Evolutionary conservation across 345 rosid genomes (phyloP), one percentile per base, ranked within the genome.

Genomic region (Citrus glauca): DNA sequence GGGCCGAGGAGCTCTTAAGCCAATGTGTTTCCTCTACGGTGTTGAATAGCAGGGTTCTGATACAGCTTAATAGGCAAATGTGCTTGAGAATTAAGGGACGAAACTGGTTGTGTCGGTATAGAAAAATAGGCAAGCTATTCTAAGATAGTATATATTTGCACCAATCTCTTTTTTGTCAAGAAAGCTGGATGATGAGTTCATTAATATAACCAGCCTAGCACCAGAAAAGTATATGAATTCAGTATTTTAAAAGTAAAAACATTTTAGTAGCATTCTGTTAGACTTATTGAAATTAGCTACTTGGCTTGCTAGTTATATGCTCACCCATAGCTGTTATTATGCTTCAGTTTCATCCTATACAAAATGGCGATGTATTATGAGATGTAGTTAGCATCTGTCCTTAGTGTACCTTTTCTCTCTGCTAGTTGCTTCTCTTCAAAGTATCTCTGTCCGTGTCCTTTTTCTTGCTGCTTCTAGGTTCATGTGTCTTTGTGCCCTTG

Each of bases 141-240:
- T 35, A 24, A 40, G 20, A 1, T 40, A 5, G 32, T 68, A 19
- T 66, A 66, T 66, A n/a, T 17, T n/a, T 38, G n/a, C 40, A 4
- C 17, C 19, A 9, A 17, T 7, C 10, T 71, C 42, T 28, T 32
- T 71, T 55, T 28, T 25, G 40, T 32, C 10, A 35, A 35, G 65
- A 72, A 57, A 72, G 75, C 50, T 35, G 20, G 75, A 72, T 33
- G 65, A 57, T 72, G 75, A 57, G 32, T 33, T 55, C 50, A 35
- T 57, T 57, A 13, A 40, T 42, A 16, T 57, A n/a, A 55, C 45
- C 65, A 35, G 13, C 75, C 65, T 30, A 60, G 48, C 32, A 37
- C 69, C n/a, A 42, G 24, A 40, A 11, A 42, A 69, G 56, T 69
- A 69, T 30, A n/a, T 40, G 35, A 19, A 65, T 17, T 17, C 4